Conservation (phyloP, 176 grass and related monocot genomes). For the Eragrostis nindensis region DNA sequence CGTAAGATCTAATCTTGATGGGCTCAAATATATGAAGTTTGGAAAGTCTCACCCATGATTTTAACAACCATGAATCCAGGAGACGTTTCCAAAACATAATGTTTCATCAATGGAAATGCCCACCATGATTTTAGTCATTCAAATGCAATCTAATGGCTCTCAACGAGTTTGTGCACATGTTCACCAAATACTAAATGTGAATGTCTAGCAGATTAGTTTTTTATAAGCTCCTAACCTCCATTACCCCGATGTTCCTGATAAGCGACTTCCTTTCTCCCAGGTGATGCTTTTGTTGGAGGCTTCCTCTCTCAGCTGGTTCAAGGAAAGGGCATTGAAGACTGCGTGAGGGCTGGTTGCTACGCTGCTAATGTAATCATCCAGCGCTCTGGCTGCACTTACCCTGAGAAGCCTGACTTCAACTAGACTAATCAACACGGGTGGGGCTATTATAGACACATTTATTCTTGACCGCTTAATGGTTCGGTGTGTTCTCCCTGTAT, state of each 20-base stretch:
- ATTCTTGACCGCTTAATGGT: slow-evolving; percentile 27
- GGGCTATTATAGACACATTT: slow-evolving; percentile 8
- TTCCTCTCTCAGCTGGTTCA: slow-evolving; percentile 90
- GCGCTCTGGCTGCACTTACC: slow-evolving; percentile 88
- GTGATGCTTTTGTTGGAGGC: slow-evolving; percentile 96
- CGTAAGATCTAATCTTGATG: no score
- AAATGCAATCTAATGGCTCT: no score
- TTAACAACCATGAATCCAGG: no score
- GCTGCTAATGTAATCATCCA: slow-evolving; percentile 95
- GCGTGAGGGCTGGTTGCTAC: slow-evolving; percentile 77
- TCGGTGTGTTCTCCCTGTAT: slow-evolving; percentile 39
- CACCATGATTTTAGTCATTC: no score
- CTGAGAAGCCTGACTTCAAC: slow-evolving; percentile 91
- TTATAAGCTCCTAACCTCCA: background rate
- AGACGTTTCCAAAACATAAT: no score
- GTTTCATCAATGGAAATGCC: no score
- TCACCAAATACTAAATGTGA: no score
- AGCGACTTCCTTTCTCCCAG: slow-evolving; percentile 34
- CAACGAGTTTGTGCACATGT: no score
- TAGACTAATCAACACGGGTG: slow-evolving; percentile 35
- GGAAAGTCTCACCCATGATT: no score
- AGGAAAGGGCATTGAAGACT: slow-evolving; percentile 77
- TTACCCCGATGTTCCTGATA: slow-evolving; percentile 1
- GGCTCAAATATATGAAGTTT: no score
- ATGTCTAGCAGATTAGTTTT: background rate